These are phyloP conservation scores for Verticillium alfalfae DNA, from an alignment of 2,329 filamentous ascomycete genomes.

Conservation along the genomic window DNA sequence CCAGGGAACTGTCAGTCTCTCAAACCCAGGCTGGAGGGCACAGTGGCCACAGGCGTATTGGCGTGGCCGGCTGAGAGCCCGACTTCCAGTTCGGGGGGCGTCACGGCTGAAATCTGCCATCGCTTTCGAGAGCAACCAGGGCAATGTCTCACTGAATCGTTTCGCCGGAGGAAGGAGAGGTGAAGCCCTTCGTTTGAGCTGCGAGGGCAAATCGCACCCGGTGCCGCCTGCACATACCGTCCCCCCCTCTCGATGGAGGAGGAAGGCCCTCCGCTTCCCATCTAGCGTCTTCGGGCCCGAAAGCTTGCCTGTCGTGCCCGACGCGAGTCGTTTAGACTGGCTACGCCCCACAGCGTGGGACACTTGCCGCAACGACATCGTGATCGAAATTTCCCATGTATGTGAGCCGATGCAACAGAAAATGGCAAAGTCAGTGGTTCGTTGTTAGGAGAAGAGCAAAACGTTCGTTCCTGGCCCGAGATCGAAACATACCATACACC, in stretches of 20 bases:
- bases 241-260: neutral
- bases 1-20: too few species aligned
- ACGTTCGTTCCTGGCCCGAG: neutral
- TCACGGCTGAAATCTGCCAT: too few species aligned
- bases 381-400: neutral
- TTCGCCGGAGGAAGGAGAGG: neutral
- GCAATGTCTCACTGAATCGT: neutral
- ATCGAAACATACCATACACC: slow-evolving; percentile 1
- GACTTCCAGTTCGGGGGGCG: too few species aligned
- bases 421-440: neutral
- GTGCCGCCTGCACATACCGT: neutral
- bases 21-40: too few species aligned
- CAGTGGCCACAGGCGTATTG: too few species aligned
- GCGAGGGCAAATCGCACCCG: neutral
- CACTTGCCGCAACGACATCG: neutral
- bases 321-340: neutral
- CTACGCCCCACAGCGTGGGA: neutral
- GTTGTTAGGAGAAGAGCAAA: neutral
- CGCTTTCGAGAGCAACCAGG: neutral
- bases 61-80: too few species aligned
- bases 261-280: neutral
- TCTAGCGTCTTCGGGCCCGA: neutral
- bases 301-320: neutral
- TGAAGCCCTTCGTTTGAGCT: neutral
- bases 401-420: neutral